These are phyloP conservation scores for Penicillium samsonianum DNA, from an alignment of 495 filamentous ascomycete species.

Conservation along the genomic window DNA sequence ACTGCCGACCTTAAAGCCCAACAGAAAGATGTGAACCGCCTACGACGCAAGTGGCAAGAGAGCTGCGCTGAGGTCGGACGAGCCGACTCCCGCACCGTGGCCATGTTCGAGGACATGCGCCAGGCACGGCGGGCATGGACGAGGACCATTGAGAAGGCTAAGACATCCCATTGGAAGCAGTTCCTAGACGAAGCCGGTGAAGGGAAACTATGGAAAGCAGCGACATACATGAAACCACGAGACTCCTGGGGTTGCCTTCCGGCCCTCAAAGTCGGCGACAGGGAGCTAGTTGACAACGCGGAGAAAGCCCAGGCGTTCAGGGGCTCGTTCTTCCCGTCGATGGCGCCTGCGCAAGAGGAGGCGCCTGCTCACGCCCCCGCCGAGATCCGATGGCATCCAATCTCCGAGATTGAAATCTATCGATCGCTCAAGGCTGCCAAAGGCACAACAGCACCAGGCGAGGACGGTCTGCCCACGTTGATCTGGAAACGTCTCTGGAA, in stretches of 20 bases:
- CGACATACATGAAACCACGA: too few species aligned
- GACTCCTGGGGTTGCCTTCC: too few species aligned
- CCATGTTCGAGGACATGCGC: not conserved
- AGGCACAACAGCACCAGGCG: constrained; percentile 16
- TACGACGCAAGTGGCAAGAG: not conserved
- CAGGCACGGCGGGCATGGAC: too few species aligned
- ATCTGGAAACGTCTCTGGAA: constrained; percentile 20
- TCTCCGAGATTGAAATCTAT: constrained; percentile 3
- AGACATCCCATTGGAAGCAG: too few species aligned
- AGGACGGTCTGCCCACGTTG: constrained; percentile 15
- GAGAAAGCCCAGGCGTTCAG: not conserved
- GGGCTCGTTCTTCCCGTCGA: not conserved
- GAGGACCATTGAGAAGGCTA: too few species aligned
- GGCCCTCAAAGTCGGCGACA: not conserved
- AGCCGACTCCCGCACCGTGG: not conserved
- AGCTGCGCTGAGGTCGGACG: not conserved
- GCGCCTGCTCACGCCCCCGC: not conserved
- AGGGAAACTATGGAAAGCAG: too few species aligned
- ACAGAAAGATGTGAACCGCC: not conserved
- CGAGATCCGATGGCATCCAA: constrained; percentile 1
- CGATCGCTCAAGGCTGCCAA: constrained; percentile 16
- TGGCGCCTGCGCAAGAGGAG: too few species aligned
- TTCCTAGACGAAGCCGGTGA: too few species aligned
- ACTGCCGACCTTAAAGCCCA: not conserved
- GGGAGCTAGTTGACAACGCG: not conserved